Evolutionary conservation across 2,329 filamentous ascomycete genomes (phyloP).

Genomic region (Diaporthe citri): DNA sequence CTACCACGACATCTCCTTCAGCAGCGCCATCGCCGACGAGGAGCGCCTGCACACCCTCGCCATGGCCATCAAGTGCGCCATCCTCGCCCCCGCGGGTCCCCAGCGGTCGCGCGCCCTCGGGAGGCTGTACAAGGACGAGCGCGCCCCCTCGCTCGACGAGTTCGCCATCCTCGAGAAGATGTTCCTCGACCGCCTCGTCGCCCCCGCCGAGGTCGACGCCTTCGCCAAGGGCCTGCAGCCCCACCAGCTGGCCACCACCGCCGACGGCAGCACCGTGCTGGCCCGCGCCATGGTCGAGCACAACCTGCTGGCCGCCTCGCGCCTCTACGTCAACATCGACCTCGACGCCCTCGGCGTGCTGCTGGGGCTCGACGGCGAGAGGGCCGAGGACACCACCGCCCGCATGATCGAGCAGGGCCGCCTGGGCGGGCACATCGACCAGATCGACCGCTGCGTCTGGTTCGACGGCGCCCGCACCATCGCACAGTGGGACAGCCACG

Average conservation of each 20-base stretch:
- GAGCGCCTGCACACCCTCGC: constrained; percentile 87
- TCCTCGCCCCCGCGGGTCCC: constrained; percentile 92
- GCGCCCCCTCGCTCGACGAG: constrained; percentile 80
- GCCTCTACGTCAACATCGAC: constrained; percentile 81
- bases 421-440: constrained; percentile 89
- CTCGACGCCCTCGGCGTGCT: constrained; percentile 82
- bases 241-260: constrained; percentile 90
- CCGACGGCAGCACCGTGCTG: constrained; percentile 92
- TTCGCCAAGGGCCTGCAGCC: constrained; percentile 85
- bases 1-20: constrained; percentile 89
- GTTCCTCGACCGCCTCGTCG: constrained; percentile 89
- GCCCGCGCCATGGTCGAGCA: constrained; percentile 96
- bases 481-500: constrained; percentile 89
- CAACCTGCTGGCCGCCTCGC: constrained; percentile 89
- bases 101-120: constrained; percentile 83
- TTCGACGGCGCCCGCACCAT: constrained; percentile 85
- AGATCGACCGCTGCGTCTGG: constrained; percentile 89
- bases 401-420: constrained; percentile 97
- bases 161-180: constrained; percentile 96
- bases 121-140: constrained; percentile 93
- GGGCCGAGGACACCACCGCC: constrained; percentile 91
- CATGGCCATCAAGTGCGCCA: constrained; percentile 91
- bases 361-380: constrained; percentile 81
- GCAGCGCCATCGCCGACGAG: constrained; percentile 82
- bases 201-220: constrained; percentile 83